Conservation (phyloP, 495 filamentous ascomycete genomes). For the Sordaria brevicollis region DNA sequence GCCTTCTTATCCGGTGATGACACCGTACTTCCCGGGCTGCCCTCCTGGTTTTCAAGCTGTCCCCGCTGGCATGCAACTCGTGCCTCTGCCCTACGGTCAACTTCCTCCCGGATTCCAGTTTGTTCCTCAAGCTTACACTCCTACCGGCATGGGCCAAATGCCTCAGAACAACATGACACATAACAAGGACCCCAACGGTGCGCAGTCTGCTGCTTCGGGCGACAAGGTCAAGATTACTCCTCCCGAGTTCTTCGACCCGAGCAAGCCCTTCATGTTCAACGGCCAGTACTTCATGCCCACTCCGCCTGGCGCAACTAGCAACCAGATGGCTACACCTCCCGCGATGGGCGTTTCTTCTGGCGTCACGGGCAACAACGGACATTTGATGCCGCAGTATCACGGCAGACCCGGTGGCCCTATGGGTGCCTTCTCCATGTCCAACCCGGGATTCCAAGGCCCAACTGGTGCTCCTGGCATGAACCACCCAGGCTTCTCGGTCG, state of each 20-base stretch:
- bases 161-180: constrained; percentile 11
- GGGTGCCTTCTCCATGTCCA: neutral
- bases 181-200: constrained; percentile 6
- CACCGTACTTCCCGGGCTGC: constrained; percentile 17
- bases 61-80: constrained; percentile 15
- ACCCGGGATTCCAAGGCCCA: constrained; percentile 1
- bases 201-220: constrained; percentile 12
- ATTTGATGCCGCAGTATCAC: constrained; percentile 12
- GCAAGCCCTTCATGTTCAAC: constrained; percentile 36
- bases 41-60: constrained; percentile 19
- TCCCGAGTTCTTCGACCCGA: constrained; percentile 35
- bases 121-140: constrained; percentile 5
- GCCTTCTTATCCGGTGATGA: constrained; percentile 11
- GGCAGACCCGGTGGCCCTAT: constrained; percentile 10
- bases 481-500: constrained; percentile 8
- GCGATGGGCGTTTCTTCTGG: constrained; percentile 14
- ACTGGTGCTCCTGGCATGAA: neutral
- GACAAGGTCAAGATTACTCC: constrained; percentile 31
- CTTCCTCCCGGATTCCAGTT: constrained; percentile 15
- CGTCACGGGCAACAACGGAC: constrained; percentile 3
- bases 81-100: constrained; percentile 22
- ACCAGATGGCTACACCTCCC: constrained; percentile 11
- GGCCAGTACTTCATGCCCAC: constrained; percentile 38
- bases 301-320: constrained; percentile 8
- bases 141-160: constrained; percentile 1